phyloP scores from a whole-genome alignment of 345 rosid genomes.

The Euphorbia tirucalli region DNA sequence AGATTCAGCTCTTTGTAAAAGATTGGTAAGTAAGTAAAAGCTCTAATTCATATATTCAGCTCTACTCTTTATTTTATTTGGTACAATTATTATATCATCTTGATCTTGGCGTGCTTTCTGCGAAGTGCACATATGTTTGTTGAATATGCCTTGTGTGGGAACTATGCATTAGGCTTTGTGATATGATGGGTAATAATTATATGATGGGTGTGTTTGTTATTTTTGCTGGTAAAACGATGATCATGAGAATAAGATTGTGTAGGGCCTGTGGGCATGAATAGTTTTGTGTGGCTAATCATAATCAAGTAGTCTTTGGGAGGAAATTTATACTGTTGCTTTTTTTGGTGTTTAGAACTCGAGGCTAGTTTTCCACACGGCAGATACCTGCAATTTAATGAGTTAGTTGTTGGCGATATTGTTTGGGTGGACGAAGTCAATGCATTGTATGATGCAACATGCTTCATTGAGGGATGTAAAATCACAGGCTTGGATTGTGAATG shows the following conservation, averaged over 20 bases:
- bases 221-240: no score
- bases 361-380: constrained; percentile 35
- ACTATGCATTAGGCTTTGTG: not conserved
- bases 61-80: no score
- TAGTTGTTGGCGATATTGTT: constrained; percentile 53
- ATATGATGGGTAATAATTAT: no score
- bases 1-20: no score
- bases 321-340: constrained; percentile 13
- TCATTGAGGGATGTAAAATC: constrained; percentile 68
- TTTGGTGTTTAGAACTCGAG: constrained; percentile 50
- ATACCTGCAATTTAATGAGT: constrained; percentile 62
- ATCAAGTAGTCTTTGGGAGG: constrained; percentile 3
- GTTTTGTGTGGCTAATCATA: not conserved
- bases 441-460: constrained; percentile 49
- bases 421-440: constrained; percentile 79
- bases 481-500: constrained; percentile 93
- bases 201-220: no score
- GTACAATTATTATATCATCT: no score
- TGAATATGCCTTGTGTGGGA: not conserved
- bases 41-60: no score
- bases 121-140: not conserved
- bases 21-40: no score
- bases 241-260: not conserved
- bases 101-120: not conserved
- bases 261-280: not conserved